These are phyloP conservation scores for Combretum micranthum DNA, from an alignment of 345 rosid genomes.

Conservation along the genomic window DNA sequence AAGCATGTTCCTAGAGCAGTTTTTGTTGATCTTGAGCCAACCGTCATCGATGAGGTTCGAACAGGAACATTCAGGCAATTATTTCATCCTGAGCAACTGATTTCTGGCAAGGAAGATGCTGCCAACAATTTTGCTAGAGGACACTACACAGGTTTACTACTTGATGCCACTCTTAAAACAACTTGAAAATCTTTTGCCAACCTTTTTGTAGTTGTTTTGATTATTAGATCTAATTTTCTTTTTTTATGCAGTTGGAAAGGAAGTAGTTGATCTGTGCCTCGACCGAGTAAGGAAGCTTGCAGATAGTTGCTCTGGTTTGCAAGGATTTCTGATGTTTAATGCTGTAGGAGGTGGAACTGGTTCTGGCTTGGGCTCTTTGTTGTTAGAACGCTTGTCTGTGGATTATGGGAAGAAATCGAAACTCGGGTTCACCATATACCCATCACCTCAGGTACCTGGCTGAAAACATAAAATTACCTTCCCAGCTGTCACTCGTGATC, in stretches of 20 bases:
- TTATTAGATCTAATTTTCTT: constrained; percentile 1
- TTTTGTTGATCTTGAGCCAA: constrained; percentile 29
- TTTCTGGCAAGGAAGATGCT: constrained; percentile 36
- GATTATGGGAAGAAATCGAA: constrained; percentile 16
- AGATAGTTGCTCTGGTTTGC: constrained; percentile 32
- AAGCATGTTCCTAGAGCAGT: constrained; percentile 32
- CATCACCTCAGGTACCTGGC: constrained; percentile 27
- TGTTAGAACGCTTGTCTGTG: constrained; percentile 31
- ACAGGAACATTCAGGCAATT: constrained; percentile 24
- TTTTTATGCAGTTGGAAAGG: constrained; percentile 26
- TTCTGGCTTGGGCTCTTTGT: constrained; percentile 28
- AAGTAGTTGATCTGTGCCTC: constrained; percentile 30
- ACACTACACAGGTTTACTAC: constrained; percentile 21
- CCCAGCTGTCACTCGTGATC: too few species aligned
- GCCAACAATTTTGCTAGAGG: constrained; percentile 33
- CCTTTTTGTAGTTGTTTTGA: neutral
- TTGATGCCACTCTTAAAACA: neutral
- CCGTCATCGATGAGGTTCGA: constrained; percentile 28
- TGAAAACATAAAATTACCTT: too few species aligned
- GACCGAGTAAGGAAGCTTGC: constrained; percentile 32
- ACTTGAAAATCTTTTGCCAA: neutral
- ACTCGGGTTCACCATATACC: constrained; percentile 23
- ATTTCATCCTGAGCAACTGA: constrained; percentile 32
- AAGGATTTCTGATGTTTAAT: constrained; percentile 17
- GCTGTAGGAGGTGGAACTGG: constrained; percentile 29